These are phyloP conservation scores for Beauveria bassiana DNA, from an alignment of 2,329 filamentous ascomycete species.

Conservation along the genomic window DNA sequence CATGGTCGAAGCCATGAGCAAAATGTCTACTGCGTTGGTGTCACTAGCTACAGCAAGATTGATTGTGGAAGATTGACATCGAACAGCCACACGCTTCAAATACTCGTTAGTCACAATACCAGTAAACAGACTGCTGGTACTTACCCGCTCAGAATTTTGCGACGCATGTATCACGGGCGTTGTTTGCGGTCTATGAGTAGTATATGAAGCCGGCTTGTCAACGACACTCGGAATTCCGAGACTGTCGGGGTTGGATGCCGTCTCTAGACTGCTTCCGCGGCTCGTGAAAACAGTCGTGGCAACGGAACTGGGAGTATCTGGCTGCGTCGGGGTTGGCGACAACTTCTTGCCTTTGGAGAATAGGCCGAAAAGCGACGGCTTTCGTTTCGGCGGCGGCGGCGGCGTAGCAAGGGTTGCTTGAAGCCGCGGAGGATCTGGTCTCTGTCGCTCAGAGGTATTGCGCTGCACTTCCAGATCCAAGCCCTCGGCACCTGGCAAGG, in stretches of 20 bases:
- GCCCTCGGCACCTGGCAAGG: constrained; percentile 23
- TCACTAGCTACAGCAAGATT: constrained; percentile 64
- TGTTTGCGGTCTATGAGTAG: not conserved
- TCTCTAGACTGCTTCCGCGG: constrained; percentile 26
- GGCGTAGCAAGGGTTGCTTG: constrained; percentile 33
- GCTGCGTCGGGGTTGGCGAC: constrained; percentile 23
- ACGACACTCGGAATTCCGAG: not conserved
- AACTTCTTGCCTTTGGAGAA: constrained; percentile 35
- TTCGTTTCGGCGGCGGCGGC: constrained; percentile 25
- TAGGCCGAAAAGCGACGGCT: constrained; percentile 37
- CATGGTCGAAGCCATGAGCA: constrained; percentile 56
- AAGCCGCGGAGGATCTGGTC: constrained; percentile 38
- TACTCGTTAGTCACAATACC: not conserved
- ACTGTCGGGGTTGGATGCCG: constrained; percentile 13
- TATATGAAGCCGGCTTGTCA: not conserved
- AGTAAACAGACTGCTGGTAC: constrained; percentile 23
- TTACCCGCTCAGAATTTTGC: constrained; percentile 56
- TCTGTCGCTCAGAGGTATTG: constrained; percentile 41
- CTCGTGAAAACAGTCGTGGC: constrained; percentile 29
- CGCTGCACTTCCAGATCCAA: constrained; percentile 41
- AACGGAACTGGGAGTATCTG: constrained; percentile 26
- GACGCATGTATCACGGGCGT: not conserved
- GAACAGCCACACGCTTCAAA: constrained; percentile 58
- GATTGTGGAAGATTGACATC: constrained; percentile 62
- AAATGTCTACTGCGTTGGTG: constrained; percentile 67